A percentile compares a stretch with the other conserved stretches of the same genome.
phyloP scores from a whole-genome alignment of 768 basidiomycete genomes.

The Kwoniella sp. region DNA sequence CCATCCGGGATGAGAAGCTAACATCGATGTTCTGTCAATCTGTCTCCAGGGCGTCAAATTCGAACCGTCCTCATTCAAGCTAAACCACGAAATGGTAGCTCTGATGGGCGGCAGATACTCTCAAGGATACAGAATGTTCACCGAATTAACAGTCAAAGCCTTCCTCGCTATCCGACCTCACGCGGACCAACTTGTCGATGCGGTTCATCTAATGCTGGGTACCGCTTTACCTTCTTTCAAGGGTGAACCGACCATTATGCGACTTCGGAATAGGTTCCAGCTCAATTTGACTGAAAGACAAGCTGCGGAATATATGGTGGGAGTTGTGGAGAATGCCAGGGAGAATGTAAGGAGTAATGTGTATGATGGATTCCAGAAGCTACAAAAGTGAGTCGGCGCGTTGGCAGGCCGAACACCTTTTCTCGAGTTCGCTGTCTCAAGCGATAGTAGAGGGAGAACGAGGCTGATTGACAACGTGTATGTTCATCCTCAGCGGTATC shows the following conservation, averaged over 20 bases:
- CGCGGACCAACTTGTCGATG: conserved; percentile 83
- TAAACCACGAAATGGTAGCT: conserved; percentile 97
- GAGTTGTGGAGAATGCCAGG: conserved; percentile 84
- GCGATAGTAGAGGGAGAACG: too few relatives aligned
- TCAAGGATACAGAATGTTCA: conserved; percentile 91
- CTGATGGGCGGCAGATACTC: conserved; percentile 95
- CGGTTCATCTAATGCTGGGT: conserved; percentile 90
- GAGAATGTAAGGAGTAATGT: conserved; percentile 91
- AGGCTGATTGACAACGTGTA: too few relatives aligned
- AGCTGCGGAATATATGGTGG: conserved; percentile 92
- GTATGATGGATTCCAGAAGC: conserved; percentile 88
- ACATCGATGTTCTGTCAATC: neutral
- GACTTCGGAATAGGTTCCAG: conserved; percentile 83
- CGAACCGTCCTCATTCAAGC: conserved; percentile 95
- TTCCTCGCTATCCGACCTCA: conserved; percentile 96
- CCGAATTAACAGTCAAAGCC: conserved; percentile 89
- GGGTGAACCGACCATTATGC: conserved; percentile 85
- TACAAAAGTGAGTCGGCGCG: conserved; percentile 47
- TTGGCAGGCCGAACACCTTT: neutral
- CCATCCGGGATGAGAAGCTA: too few relatives aligned
- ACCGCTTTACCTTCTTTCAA: conserved; percentile 96
- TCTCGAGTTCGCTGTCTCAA: neutral
- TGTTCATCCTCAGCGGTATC: conserved; percentile 41
- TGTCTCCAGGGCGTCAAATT: conserved; percentile 78
- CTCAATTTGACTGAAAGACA: conserved; percentile 79